Conservation (phyloP, 768 basidiomycete genomes). For the Phlebiopsis gigantea region DNA sequence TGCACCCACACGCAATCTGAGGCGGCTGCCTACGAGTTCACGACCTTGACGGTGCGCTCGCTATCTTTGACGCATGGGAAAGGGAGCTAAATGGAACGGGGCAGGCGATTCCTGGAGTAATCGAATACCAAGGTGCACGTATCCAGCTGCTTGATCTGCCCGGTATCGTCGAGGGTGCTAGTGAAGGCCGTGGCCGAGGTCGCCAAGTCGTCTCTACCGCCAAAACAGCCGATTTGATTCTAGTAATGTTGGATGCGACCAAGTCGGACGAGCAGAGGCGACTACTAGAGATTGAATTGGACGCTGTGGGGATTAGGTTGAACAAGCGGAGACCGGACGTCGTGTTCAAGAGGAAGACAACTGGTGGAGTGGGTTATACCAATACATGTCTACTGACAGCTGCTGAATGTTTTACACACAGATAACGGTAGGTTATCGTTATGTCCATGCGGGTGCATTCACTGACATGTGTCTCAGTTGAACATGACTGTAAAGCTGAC, state of each 20-base stretch:
- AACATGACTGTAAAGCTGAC: slow-evolving; percentile 93
- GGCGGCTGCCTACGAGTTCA: slow-evolving; percentile 93
- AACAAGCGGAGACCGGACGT: slow-evolving; percentile 91
- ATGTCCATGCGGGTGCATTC: background rate
- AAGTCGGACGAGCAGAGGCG: slow-evolving; percentile 89
- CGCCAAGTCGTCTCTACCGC: slow-evolving; percentile 88
- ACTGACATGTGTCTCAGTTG: slow-evolving; percentile 38
- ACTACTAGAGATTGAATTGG: slow-evolving; percentile 87
- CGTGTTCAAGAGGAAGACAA: slow-evolving; percentile 89
- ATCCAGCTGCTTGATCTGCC: slow-evolving; percentile 95
- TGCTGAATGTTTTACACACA: slow-evolving; percentile 24
- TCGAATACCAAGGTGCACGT: slow-evolving; percentile 90
- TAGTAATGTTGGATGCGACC: slow-evolving; percentile 90
- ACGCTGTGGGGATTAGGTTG: slow-evolving; percentile 93
- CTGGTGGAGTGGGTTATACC: slow-evolving; percentile 69
- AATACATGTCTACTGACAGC: slow-evolving; percentile 1
- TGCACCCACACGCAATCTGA: slow-evolving; percentile 88
- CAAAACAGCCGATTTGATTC: slow-evolving; percentile 66
- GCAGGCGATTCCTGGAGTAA: slow-evolving; percentile 93
- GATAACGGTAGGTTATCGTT: slow-evolving; percentile 58
- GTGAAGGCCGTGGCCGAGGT: slow-evolving; percentile 87
- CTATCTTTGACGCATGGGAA: background rate
- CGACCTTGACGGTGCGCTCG: slow-evolving; percentile 68
- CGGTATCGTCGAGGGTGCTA: slow-evolving; percentile 92
- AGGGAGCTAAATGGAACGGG: background rate